phyloP scores from a whole-genome alignment of 441 rosid species.

The Cnidoscolus chayamansa region DNA sequence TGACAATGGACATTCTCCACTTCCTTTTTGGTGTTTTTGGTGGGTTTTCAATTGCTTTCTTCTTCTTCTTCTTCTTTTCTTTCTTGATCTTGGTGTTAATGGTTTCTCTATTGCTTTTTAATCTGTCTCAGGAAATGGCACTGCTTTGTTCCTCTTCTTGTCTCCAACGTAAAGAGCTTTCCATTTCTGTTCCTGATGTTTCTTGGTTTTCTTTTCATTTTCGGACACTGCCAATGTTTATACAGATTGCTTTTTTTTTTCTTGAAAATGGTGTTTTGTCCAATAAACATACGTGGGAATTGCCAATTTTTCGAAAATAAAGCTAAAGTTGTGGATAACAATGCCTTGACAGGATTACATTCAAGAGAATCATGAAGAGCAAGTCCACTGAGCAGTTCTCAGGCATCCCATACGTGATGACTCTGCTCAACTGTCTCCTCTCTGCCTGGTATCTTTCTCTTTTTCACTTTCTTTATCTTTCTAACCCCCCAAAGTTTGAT shows the following conservation, averaged over 20 bases:
- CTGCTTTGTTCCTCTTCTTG: conserved; percentile 89
- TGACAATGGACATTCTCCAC: conserved; percentile 51
- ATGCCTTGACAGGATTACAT: conserved; percentile 60
- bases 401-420: conserved; percentile 89
- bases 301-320: too few relatives aligned
- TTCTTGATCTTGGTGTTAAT: not conserved
- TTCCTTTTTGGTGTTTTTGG: conserved; percentile 82
- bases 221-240: not conserved
- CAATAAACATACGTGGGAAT: too few relatives aligned
- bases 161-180: conserved; percentile 54
- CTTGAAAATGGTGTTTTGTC: too few relatives aligned
- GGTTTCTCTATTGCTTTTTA: conserved; percentile 10
- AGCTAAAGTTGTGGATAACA: not conserved
- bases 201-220: not conserved
- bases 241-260: too few relatives aligned
- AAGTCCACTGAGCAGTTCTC: conserved; percentile 83
- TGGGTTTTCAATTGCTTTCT: conserved; percentile 27
- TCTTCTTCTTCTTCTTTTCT: not conserved
- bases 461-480: not conserved
- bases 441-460: conserved; percentile 65
- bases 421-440: conserved; percentile 89
- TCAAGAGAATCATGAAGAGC: conserved; percentile 62
- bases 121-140: conserved; percentile 68
- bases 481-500: not conserved
- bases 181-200: conserved; percentile 3